Evolutionary conservation across 208 protist species (phyloP).

Genomic region (Blastocrithidia nonstop): DNA sequence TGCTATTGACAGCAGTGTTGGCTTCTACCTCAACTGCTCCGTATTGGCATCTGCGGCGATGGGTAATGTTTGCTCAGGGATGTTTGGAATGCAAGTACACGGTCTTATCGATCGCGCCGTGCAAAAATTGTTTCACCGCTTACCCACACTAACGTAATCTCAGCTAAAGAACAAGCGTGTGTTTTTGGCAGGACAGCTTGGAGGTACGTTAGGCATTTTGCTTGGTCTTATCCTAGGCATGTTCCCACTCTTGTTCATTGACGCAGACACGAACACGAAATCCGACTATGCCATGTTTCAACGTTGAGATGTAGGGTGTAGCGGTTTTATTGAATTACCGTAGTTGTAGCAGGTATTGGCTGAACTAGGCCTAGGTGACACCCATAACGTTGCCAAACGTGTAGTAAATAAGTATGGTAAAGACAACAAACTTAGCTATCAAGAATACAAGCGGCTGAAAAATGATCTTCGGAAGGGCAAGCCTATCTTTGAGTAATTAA

Average conservation of each 20-base stretch:
- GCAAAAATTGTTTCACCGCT: slow-evolving; percentile 55
- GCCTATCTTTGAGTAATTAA: slow-evolving; percentile 34
- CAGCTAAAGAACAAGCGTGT: slow-evolving; percentile 69
- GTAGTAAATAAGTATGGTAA: slow-evolving; percentile 63
- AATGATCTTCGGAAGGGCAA: slow-evolving; percentile 53
- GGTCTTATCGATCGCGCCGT: slow-evolving; percentile 81
- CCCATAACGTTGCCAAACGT: slow-evolving; percentile 12
- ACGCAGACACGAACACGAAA: slow-evolving; percentile 53
- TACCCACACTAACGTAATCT: slow-evolving; percentile 59
- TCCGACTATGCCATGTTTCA: slow-evolving; percentile 67
- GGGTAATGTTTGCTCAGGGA: slow-evolving; percentile 82
- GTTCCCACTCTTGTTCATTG: slow-evolving; percentile 63
- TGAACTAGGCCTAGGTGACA: slow-evolving; percentile 37
- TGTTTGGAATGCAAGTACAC: slow-evolving; percentile 83
- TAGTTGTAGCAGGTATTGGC: slow-evolving; percentile 44
- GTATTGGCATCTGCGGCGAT: slow-evolving; percentile 82
- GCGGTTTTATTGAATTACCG: slow-evolving; percentile 49
- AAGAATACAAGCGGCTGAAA: slow-evolving; percentile 55
- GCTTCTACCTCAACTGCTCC: slow-evolving; percentile 83
- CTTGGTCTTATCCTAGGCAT: slow-evolving; percentile 76
- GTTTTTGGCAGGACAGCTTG: slow-evolving; percentile 79
- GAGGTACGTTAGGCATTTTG: slow-evolving; percentile 80
- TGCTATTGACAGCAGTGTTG: slow-evolving; percentile 71
- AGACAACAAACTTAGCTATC: slow-evolving; percentile 38
- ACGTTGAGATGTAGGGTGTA: slow-evolving; percentile 51